phyloP scores from a whole-genome alignment of 306 rosid genomes.

The Pterocarpus santalinus region DNA sequence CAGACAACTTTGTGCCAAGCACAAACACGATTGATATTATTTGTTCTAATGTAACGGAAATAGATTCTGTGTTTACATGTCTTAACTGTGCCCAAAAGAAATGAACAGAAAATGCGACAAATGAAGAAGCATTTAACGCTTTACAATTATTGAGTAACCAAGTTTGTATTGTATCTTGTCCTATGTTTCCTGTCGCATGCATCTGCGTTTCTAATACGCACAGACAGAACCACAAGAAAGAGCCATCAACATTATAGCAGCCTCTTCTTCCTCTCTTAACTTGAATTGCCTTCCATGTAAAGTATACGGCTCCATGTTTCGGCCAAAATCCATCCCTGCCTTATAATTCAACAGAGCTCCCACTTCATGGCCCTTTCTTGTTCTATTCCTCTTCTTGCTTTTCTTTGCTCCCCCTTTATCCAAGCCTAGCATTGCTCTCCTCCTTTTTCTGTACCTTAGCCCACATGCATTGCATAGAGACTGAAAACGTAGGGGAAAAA shows the following conservation, averaged over 20 bases:
- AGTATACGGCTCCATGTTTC: conserved; percentile 18
- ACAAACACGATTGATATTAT: not conserved
- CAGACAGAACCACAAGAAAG: conserved; percentile 44
- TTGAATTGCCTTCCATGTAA: conserved; percentile 18
- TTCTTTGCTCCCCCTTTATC: conserved; percentile 12
- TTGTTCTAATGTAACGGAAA: not conserved
- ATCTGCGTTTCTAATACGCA: not conserved
- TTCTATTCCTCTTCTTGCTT: conserved; percentile 16
- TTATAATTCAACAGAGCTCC: not conserved
- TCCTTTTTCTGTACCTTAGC: conserved; percentile 51
- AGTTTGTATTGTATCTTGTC: not conserved
- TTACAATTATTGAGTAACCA: not conserved
- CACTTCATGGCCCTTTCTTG: conserved; percentile 1
- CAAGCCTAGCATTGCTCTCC: conserved; percentile 24
- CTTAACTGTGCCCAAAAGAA: not conserved
- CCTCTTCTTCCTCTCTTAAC: conserved; percentile 58
- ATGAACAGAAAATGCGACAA: not conserved
- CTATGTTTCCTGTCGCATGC: not conserved
- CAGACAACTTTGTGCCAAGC: not conserved
- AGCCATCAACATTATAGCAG: conserved; percentile 56
- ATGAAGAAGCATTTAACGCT: not conserved
- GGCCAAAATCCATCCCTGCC: conserved; percentile 20
- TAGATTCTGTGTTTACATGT: not conserved
- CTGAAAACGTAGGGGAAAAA: conserved; percentile 17
- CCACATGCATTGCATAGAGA: conserved; percentile 62